phyloP scores from a whole-genome alignment of 176 grass and related monocot species.

The Avena eriantha region DNA sequence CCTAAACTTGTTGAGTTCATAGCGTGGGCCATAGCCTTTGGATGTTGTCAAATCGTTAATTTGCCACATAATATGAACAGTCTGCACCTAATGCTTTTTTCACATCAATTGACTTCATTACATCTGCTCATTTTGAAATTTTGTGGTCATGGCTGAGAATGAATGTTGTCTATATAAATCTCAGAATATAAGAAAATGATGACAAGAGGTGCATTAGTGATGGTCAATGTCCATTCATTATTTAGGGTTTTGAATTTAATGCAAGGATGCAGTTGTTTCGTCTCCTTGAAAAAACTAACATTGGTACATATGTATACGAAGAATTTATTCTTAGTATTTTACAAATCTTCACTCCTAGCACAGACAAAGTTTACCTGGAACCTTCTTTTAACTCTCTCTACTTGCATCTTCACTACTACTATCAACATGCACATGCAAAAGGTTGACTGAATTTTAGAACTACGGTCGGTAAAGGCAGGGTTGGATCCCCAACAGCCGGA shows the following conservation, averaged over 20 bases:
- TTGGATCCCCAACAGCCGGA: slow-evolving; percentile 60
- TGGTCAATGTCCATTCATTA: neutral
- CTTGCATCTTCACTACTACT: neutral
- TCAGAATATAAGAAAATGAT: neutral
- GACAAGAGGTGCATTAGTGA: neutral
- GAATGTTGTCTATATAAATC: neutral
- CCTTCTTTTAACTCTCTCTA: neutral
- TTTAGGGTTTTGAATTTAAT: too few relatives aligned
- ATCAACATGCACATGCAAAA: slow-evolving; percentile 25
- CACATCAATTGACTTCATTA: neutral
- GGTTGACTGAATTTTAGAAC: slow-evolving; percentile 44
- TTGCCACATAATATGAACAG: neutral
- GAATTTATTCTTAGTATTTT: neutral
- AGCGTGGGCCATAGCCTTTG: neutral
- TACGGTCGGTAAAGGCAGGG: slow-evolving; percentile 57
- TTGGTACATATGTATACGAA: neutral
- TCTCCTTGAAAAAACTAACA: too few relatives aligned
- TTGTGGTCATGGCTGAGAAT: slow-evolving; percentile 3
- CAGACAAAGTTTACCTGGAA: neutral
- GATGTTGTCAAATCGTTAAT: neutral
- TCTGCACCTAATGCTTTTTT: neutral
- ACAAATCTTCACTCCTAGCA: neutral
- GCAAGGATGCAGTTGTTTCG: too few relatives aligned
- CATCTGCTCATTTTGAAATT: neutral
- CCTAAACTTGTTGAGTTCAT: neutral